Evolutionary conservation across 2,329 filamentous ascomycete genomes (phyloP).

Genomic region (Beauveria scarabaeidicola): DNA sequence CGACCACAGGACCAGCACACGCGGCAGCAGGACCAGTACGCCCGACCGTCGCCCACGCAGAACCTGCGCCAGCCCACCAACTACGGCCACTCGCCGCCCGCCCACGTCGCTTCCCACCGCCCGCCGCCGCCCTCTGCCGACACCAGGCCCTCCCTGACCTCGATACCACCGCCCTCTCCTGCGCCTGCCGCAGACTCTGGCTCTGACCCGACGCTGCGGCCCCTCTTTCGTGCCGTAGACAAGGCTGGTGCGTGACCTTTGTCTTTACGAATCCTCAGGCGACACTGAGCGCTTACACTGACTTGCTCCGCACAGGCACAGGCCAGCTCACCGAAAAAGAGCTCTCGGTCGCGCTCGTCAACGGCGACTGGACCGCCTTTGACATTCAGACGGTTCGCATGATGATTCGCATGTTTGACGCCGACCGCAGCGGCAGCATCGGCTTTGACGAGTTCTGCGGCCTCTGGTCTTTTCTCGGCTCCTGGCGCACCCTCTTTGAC

Average conservation of each 20-base stretch:
- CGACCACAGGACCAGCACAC: slow-evolving; percentile 18
- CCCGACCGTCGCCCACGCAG: slow-evolving; percentile 12
- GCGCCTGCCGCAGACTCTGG: slow-evolving; percentile 38
- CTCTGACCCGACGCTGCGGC: slow-evolving; percentile 67
- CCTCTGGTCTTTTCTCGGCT: slow-evolving; percentile 89
- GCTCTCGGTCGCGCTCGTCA: slow-evolving; percentile 83
- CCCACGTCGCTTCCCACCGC: slow-evolving; percentile 29
- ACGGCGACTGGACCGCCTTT: slow-evolving; percentile 92
- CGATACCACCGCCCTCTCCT: slow-evolving; percentile 59
- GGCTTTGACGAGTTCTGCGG: slow-evolving; percentile 95
- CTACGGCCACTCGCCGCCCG: slow-evolving; percentile 43
- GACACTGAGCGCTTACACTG: background rate
- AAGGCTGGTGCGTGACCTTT: slow-evolving; percentile 50
- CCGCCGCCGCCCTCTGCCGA: slow-evolving; percentile 34
- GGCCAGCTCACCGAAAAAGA: slow-evolving; percentile 81
- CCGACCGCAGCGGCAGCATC: slow-evolving; percentile 78
- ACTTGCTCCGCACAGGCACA: slow-evolving; percentile 40
- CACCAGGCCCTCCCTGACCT: slow-evolving; percentile 45
- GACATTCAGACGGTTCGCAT: slow-evolving; percentile 90
- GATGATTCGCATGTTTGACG: slow-evolving; percentile 99
- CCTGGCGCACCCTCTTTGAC: slow-evolving; percentile 91
- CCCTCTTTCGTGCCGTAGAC: slow-evolving; percentile 85
- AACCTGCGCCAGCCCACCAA: slow-evolving; percentile 19
- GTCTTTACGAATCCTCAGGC: background rate
- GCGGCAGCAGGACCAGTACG: slow-evolving; percentile 16